A percentile compares a stretch with the other conserved stretches of the same genome.
Evolutionary conservation across 441 rosid genomes (phyloP).

Genomic region (Pelargonium myrrhifolium): DNA sequence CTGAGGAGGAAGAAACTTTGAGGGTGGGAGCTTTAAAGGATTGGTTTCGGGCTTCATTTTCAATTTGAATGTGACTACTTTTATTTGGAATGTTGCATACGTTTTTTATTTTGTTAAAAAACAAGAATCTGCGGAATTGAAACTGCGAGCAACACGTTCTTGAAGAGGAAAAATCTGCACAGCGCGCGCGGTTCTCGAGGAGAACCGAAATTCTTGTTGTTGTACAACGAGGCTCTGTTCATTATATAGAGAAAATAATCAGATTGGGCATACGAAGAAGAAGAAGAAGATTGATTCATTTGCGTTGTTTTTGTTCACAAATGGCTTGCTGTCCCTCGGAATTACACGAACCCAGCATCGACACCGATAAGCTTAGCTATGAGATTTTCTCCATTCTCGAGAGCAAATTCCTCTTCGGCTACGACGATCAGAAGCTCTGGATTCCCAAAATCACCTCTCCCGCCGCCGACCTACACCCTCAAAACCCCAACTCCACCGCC

Average conservation of each 20-base stretch:
- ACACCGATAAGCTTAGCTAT: conserved; percentile 86
- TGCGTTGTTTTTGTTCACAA: background rate
- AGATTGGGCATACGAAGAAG: background rate
- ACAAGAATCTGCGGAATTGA: no score
- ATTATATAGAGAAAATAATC: background rate
- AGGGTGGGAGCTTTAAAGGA: background rate
- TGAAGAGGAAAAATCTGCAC: no score
- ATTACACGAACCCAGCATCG: conserved; percentile 90
- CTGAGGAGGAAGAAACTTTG: background rate
- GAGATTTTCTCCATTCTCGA: conserved; percentile 91
- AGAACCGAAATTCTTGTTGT: background rate
- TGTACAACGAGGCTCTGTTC: background rate
- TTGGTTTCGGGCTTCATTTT: no score
- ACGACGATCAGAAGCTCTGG: conserved; percentile 77
- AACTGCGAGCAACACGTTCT: no score
- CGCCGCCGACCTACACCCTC: conserved; percentile 28
- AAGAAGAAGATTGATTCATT: background rate
- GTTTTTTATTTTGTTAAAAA: background rate
- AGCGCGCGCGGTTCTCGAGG: no score
- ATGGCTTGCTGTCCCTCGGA: conserved; percentile 35
- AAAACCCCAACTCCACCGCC: background rate
- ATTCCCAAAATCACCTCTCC: conserved; percentile 54
- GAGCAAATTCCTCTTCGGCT: conserved; percentile 81
- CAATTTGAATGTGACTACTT: background rate
- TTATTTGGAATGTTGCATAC: background rate